Evolutionary conservation across 2,329 filamentous ascomycete genomes (phyloP), one percentile per base, ranked within the genome.

Genomic region (Aureobasidium sp.): DNA sequence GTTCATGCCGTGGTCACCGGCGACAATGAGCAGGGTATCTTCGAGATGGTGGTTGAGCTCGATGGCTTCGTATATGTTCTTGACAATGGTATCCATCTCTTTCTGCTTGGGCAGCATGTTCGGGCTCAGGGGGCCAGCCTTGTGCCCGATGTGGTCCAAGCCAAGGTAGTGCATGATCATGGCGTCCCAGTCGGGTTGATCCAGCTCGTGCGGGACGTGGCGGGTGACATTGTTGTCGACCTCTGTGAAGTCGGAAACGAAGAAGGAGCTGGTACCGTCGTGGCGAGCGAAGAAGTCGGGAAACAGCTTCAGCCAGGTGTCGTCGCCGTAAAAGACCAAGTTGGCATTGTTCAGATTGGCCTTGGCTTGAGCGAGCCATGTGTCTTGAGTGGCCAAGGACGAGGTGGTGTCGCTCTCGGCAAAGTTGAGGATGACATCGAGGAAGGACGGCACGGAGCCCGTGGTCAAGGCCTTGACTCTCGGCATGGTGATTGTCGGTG

Each of bases 1-100:
- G 61, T 97, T 98, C 93, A 98, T 98, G n/a, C 93, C 93, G 66
- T 98, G 93, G 63, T 98, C 94, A 53, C 93, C 93, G 54, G 85
- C 89, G 6, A 98, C 71, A 3, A 98, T 83, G 40, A 98, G 78
- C 2, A 98, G 72, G 0, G 91, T 90, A 4, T 86, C 86, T 27
- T 80, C 66, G 1, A 96, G 80, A 67, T 95, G 85, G 1, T 78
- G 66, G 53, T 86, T 72, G 3, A 76, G 77, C 63, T 86, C 78
- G 59, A 98, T 86, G 6, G 88, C 85, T 11, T 77, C 73, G 64
- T 88, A 96, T 22, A 98, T 85, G 54, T 80, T 72, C 57, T 76
- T 75, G 34, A 96, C 84, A 57, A 97, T 85, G 1, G 70, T 76
- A 63, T 97, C 91, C 91, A 98, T 98, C 69, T 98, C 94, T 17